These are phyloP conservation scores for Magnolia changhungtana DNA, from an alignment of 164 flowering plant genomes.

Conservation along the genomic window DNA sequence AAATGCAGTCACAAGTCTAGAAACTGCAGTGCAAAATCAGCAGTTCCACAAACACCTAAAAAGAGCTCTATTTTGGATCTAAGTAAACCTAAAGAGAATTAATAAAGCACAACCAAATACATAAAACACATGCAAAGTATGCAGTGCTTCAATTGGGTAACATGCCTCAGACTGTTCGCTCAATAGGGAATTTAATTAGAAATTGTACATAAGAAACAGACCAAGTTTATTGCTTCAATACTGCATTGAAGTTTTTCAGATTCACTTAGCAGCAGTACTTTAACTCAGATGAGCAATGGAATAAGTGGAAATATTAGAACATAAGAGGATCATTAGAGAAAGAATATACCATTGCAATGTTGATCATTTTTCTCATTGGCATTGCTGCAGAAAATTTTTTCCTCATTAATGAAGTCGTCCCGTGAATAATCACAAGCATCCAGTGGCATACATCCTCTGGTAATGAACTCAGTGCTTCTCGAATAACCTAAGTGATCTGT, in stretches of 20 bases:
- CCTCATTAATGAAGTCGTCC: slow-evolving; percentile 19
- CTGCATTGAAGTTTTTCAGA: not conserved
- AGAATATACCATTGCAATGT: slow-evolving; percentile 41
- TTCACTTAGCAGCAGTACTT: not conserved
- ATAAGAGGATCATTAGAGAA: not conserved
- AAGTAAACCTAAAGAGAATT: not conserved
- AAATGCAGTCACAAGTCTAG: no score
- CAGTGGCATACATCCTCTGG: slow-evolving; percentile 19
- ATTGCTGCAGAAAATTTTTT: slow-evolving; percentile 16
- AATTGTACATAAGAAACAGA: not conserved
- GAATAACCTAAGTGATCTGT: slow-evolving; percentile 11
- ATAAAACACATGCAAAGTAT: not conserved
- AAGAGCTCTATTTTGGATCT: not conserved
- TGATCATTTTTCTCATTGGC: slow-evolving; percentile 18
- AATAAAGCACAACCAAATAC: not conserved
- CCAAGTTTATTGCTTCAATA: not conserved
- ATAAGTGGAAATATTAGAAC: not conserved
- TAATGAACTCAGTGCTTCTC: slow-evolving; percentile 17
- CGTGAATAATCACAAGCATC: slow-evolving; percentile 14
- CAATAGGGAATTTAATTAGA: not conserved
- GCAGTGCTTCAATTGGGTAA: not conserved
- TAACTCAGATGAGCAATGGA: not conserved
- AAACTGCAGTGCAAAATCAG: no score
- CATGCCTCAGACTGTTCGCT: not conserved
- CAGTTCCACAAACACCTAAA: not conserved